These are phyloP conservation scores for Aspergillus sergii DNA, from an alignment of 2,329 filamentous ascomycete genomes.

Conservation along the genomic window DNA sequence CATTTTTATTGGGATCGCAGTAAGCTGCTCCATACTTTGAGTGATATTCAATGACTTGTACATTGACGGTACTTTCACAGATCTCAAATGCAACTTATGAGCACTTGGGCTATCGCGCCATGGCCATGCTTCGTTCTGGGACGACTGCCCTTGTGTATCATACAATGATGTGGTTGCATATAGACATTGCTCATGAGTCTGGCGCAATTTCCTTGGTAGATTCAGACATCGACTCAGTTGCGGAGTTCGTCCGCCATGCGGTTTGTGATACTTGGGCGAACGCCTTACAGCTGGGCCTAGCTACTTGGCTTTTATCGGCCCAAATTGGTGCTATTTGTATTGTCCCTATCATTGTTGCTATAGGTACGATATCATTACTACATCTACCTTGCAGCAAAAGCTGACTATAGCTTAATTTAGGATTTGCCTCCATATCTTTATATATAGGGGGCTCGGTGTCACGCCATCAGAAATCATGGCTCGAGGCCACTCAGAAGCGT, in stretches of 20 bases:
- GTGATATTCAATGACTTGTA: background rate
- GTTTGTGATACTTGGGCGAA: background rate
- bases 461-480: background rate
- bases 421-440: background rate
- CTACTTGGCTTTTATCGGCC: background rate
- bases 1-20: background rate
- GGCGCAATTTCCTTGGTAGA: background rate
- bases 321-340: background rate
- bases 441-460: background rate
- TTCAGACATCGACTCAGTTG: background rate
- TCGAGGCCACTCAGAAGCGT: background rate
- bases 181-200: background rate
- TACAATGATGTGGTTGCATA: background rate
- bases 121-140: background rate
- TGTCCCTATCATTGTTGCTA: background rate
- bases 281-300: background rate
- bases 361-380: background rate
- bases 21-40: background rate
- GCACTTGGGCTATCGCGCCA: background rate
- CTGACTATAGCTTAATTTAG: background rate
- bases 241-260: background rate
- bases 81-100: background rate
- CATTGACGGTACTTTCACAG: background rate
- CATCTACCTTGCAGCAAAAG: background rate
- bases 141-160: background rate